These are phyloP conservation scores for Dothideomycetes sp. DNA, from an alignment of 2,329 filamentous ascomycete genomes.

Conservation along the genomic window DNA sequence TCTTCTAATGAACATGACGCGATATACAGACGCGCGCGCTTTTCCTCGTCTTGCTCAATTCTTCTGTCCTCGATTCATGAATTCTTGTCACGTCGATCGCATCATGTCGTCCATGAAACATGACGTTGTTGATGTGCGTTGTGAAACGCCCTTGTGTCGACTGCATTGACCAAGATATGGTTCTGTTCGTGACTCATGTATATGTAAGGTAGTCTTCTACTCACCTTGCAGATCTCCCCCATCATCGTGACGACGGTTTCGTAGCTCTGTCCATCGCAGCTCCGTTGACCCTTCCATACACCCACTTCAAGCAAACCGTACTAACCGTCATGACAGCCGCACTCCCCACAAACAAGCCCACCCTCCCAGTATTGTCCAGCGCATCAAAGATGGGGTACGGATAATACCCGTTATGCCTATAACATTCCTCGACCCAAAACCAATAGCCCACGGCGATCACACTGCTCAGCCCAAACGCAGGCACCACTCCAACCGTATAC, in stretches of 20 bases:
- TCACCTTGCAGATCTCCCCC: background rate
- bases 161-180: no score
- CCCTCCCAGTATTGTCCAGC: constrained; percentile 53
- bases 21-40: no score
- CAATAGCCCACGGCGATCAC: constrained; percentile 57
- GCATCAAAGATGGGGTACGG: constrained; percentile 76
- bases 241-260: background rate
- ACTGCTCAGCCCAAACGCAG: constrained; percentile 47
- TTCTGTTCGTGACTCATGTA: background rate
- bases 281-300: constrained; percentile 59
- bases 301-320: constrained; percentile 56
- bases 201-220: background rate
- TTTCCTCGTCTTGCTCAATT: no score
- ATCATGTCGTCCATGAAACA: no score
- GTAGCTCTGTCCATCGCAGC: constrained; percentile 11
- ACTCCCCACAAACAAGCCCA: constrained; percentile 49
- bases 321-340: constrained; percentile 62
- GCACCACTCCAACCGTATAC: constrained; percentile 54
- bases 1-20: no score
- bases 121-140: no score
- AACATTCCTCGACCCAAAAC: constrained; percentile 68
- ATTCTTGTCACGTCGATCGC: no score
- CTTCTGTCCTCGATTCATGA: no score
- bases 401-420: constrained; percentile 58
- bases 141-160: no score